Evolutionary conservation across 768 basidiomycete genomes (phyloP), one percentile per base, ranked within the genome.

Genomic region (Mycena leptocephala): DNA sequence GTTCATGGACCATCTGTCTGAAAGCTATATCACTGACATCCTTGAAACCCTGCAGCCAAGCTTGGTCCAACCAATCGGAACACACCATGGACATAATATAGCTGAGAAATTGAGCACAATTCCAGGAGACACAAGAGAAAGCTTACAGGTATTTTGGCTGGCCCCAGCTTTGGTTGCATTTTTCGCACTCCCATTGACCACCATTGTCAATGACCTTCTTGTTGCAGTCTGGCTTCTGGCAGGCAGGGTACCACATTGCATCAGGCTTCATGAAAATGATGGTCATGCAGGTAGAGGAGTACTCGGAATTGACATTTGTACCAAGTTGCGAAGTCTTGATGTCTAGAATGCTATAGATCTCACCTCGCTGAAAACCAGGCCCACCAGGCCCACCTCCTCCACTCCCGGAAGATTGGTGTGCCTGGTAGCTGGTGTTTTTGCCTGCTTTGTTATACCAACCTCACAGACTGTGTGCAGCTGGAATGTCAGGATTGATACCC

Each of bases 21-120:
- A 99, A 93, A 20, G 99, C 85, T 5, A 87, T 86, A 66, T 92
- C 84, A 6, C 97, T 98, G 39, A 94, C 92, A 7, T 99, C 98
- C 82, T 99, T 98, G 89, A 99, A 99, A 5, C 95, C 96, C 76
- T 96, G 95, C 56, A 99, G 87, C 98, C 98, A 99, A 22, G 93
- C 90, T 83, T 97, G 96, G 26, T 93, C 93, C 22, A 96, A 95
- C 86, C 93, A 91, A 83, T 99, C 98, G n/a, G 96, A 91, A 3
- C 96, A 93, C 59, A 95, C 95, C 87, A 98, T 89, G 46, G 93
- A 90, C 78, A 99, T 89, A 81, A 98, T 93, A 79, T 95, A 96
- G 67, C 95, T 95, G 35, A 14, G 72, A 78, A 72, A 59, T 28
- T 70, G 65, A 39, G 37, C 32, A 55, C 55, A 39, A 14, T 39